Evolutionary conservation across 345 rosid species (phyloP).

Genomic region (Sisymbrium altissimum): DNA sequence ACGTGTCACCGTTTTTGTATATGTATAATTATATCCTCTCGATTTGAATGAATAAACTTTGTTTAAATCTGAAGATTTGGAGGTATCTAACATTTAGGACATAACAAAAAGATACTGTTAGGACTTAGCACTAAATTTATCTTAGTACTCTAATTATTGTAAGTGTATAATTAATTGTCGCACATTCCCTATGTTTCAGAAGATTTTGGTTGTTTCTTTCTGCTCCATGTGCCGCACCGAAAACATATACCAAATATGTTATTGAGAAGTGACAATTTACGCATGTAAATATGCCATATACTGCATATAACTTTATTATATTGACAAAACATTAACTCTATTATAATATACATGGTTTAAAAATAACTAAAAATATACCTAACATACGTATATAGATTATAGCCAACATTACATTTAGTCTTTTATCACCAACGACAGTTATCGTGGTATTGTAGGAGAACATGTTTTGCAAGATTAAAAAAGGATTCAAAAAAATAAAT

Average conservation of each 20-base stretch:
- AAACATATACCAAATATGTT: conserved; percentile 4
- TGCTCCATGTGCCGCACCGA: conserved; percentile 36
- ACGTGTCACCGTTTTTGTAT: too few species aligned
- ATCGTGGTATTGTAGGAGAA: neutral
- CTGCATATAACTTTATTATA: too few species aligned
- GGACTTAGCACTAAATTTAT: conserved; percentile 4
- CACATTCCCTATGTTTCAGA: conserved; percentile 37
- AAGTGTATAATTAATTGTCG: conserved; percentile 12
- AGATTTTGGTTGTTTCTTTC: conserved; percentile 30
- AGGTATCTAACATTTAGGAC: conserved; percentile 24
- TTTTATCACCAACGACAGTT: neutral
- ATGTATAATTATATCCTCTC: neutral
- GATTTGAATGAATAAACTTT: neutral
- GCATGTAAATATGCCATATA: neutral
- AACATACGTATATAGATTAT: neutral
- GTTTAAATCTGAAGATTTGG: conserved; percentile 9
- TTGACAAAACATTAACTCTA: too few species aligned
- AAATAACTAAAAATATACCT: neutral
- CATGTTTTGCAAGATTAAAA: neutral
- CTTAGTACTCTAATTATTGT: conserved; percentile 22
- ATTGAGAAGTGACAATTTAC: neutral
- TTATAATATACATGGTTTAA: neutral
- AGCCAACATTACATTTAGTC: neutral
- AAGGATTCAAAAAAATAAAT: neutral
- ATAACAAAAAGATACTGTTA: conserved; percentile 10